Evolutionary conservation across 2,329 filamentous ascomycete species (phyloP), one percentile per base, ranked within the genome.

Genomic region (Fusarium sulawesiense): DNA sequence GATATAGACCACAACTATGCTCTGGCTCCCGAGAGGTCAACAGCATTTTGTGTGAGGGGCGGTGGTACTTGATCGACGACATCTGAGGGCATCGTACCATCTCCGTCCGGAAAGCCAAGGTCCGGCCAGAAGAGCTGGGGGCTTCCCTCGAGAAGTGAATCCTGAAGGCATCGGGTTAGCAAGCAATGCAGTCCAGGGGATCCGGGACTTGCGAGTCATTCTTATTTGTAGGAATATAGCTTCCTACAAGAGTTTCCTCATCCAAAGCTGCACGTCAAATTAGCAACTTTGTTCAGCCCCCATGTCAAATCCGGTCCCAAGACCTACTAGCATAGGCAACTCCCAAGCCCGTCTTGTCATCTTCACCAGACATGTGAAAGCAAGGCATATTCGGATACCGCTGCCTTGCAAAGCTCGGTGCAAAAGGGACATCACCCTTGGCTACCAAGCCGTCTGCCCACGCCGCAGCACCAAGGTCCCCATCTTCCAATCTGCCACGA

Each of bases 21-120:
- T 72, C 76, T 4, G 80, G 78, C 18, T 76, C 73, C 1, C 79
- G 75, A 9, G 83, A 82, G 7, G 84, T 82, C 30, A 85, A 56
- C 7, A 87, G 74, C 6, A 87, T 73, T 41, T 75, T 80, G 59
- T 81, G 76, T 3, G 81, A 81, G 7, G 80, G 76, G 7, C 76
- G 71, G 56, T 86, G 83, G 56, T 85, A 86, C 59, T 81, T 80
- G 68, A 88, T 82, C 7, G 83, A 84, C 11, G 83, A 83, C 55
- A 85, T 79, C 44, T 82, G 77, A 9, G 76, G 76, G 16, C 78
- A 77, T n/a, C 74, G 72, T n/a, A 82, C 72, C 74, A 80, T 75
- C 66, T 84, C 82, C 4, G 72, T 75, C 56, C 50, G 75, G 45
- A 79, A 70, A 2, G 57, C 63, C 4, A 68, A 48, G 2, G 66